A percentile compares a stretch with the other conserved stretches of the same genome.
phyloP scores from a whole-genome alignment of 805 yeast genomes.

The Pichia kluyveri region DNA sequence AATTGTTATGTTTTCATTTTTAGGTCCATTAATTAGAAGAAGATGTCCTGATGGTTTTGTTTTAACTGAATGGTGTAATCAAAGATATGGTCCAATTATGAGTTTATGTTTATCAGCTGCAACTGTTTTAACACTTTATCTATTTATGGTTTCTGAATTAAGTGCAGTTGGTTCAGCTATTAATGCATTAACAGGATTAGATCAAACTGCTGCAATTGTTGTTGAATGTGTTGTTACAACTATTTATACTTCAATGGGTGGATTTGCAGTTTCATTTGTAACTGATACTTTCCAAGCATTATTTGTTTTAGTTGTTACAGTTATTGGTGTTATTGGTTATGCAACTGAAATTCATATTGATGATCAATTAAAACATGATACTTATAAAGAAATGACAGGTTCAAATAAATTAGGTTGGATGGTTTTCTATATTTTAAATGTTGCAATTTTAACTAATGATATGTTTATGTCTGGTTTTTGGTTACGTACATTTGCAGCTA shows the following conservation, averaged over 20 bases:
- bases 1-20: slow-evolving; percentile 67
- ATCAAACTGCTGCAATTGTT: slow-evolving; percentile 73
- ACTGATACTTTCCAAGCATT: slow-evolving; percentile 84
- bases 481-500: slow-evolving; percentile 89
- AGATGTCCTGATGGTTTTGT: slow-evolving; percentile 87
- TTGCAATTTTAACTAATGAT: slow-evolving; percentile 86
- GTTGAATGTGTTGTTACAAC: slow-evolving; percentile 84
- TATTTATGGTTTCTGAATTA: slow-evolving; percentile 82
- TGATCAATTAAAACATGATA: slow-evolving; percentile 50
- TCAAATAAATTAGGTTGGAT: slow-evolving; percentile 81
- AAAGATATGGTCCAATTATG: slow-evolving; percentile 64
- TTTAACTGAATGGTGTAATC: slow-evolving; percentile 89
- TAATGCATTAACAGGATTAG: slow-evolving; percentile 65
- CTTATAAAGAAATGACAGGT: slow-evolving; percentile 54
- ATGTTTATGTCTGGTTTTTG: slow-evolving; percentile 89
- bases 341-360: slow-evolving; percentile 61
- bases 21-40: slow-evolving; percentile 73
- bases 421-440: slow-evolving; percentile 69
- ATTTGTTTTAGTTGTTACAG: slow-evolving; percentile 54
- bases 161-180: slow-evolving; percentile 74
- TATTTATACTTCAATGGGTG: slow-evolving; percentile 81
- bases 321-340: slow-evolving; percentile 71
- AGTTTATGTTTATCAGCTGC: slow-evolving; percentile 71
- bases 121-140: slow-evolving; percentile 75
- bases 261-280: slow-evolving; percentile 78